These are phyloP conservation scores for Microthlaspi erraticum DNA, from an alignment of 345 rosid genomes.

Conservation along the genomic window DNA sequence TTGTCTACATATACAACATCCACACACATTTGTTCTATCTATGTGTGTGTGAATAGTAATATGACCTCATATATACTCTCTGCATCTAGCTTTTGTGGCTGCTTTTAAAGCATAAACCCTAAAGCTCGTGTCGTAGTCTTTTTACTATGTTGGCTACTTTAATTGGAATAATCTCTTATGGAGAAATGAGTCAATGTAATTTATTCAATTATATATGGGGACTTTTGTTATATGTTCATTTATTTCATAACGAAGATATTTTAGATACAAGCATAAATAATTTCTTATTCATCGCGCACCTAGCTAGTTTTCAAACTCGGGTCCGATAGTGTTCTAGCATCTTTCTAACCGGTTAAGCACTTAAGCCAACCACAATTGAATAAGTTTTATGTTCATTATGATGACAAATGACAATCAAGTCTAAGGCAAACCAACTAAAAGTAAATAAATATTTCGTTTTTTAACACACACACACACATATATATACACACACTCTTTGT, in stretches of 20 bases:
- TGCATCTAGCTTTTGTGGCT: conserved; percentile 4
- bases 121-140: conserved; percentile 27
- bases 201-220: background rate
- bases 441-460: too few relatives aligned
- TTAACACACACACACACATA: too few relatives aligned
- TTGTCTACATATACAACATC: conserved; percentile 5
- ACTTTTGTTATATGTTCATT: background rate
- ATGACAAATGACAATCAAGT: background rate
- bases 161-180: conserved; percentile 13
- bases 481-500: too few relatives aligned
- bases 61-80: conserved; percentile 33
- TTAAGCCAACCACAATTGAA: background rate
- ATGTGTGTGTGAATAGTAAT: background rate
- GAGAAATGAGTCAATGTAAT: conserved; percentile 10
- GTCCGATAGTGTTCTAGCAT: background rate
- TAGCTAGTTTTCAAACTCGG: background rate
- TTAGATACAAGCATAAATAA: background rate
- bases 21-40: background rate
- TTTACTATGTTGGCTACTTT: conserved; percentile 13
- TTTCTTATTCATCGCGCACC: too few relatives aligned
- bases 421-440: background rate
- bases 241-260: background rate
- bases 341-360: background rate
- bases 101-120: conserved; percentile 29
- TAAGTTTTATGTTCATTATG: background rate